These are phyloP conservation scores for Simmondsia chinensis DNA, from an alignment of 148 eudicot genomes.

Conservation along the genomic window DNA sequence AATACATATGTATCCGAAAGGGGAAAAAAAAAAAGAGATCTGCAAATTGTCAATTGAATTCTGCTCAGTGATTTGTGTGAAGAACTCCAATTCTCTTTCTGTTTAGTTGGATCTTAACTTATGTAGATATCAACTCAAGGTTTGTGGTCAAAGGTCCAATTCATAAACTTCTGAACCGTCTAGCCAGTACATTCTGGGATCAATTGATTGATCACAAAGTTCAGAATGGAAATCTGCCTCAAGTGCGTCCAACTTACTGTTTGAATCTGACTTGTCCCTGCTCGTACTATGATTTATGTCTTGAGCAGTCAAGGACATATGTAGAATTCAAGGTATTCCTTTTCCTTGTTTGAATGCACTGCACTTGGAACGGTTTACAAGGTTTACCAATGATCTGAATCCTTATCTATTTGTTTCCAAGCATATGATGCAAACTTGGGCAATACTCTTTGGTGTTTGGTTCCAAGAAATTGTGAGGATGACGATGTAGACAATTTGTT, in stretches of 20 bases:
- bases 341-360: conserved; percentile 3
- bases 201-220: conserved; percentile 24
- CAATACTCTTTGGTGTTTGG: too few species aligned
- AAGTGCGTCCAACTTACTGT: conserved; percentile 40
- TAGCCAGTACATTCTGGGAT: conserved; percentile 42
- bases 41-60: too few species aligned
- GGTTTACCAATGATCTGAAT: too few species aligned
- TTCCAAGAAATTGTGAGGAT: too few species aligned
- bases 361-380: too few species aligned
- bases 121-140: conserved; percentile 74
- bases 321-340: conserved; percentile 79
- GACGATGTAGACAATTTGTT: too few species aligned
- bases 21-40: too few species aligned
- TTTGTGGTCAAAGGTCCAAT: conserved; percentile 70
- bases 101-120: conserved; percentile 28
- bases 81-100: not conserved
- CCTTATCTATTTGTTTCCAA: too few species aligned
- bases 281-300: conserved; percentile 48
- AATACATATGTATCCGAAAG: conserved; percentile 85
- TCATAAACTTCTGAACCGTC: conserved; percentile 65
- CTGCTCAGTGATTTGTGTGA: too few species aligned
- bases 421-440: too few species aligned
- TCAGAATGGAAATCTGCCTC: conserved; percentile 44
- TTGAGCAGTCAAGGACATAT: conserved; percentile 58
- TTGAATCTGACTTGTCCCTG: conserved; percentile 69